Evolutionary conservation across 2,329 filamentous ascomycete species (phyloP).

Genomic region (Beauveria bassiana): DNA sequence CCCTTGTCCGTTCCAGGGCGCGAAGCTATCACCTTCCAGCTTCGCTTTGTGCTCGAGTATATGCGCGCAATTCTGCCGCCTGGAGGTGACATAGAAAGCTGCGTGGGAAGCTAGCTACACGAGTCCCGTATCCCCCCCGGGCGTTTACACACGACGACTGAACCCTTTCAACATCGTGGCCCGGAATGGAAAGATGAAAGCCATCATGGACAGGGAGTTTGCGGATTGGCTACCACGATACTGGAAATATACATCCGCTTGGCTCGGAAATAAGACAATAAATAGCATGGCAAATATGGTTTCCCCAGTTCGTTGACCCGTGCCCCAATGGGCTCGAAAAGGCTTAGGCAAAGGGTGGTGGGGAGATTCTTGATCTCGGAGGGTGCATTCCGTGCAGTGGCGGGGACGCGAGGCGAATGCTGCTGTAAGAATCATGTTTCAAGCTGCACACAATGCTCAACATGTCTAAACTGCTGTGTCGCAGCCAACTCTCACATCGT

Average conservation of each 20-base stretch:
- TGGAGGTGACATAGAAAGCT: background rate
- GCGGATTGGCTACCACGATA: background rate
- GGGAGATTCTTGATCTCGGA: background rate
- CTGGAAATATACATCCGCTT: background rate
- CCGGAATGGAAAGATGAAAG: background rate
- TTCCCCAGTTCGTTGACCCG: background rate
- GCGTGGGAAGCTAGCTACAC: too few species aligned
- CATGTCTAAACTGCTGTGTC: too few species aligned
- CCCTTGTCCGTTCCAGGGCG: background rate
- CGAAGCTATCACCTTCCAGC: background rate
- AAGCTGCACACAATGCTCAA: background rate
- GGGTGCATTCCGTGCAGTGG: background rate
- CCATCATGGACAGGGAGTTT: background rate
- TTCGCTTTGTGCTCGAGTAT: background rate
- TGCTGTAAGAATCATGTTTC: background rate
- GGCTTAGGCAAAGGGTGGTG: background rate
- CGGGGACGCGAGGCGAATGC: background rate
- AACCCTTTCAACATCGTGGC: background rate
- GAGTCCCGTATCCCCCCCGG: too few species aligned
- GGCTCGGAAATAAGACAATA: background rate
- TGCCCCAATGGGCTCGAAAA: background rate
- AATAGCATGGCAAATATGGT: background rate
- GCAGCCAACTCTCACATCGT: too few species aligned
- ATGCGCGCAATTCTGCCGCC: background rate
- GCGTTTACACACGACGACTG: background rate